phyloP scores from a whole-genome alignment of 306 rosid genomes.

The Cucurbita maxima region DNA sequence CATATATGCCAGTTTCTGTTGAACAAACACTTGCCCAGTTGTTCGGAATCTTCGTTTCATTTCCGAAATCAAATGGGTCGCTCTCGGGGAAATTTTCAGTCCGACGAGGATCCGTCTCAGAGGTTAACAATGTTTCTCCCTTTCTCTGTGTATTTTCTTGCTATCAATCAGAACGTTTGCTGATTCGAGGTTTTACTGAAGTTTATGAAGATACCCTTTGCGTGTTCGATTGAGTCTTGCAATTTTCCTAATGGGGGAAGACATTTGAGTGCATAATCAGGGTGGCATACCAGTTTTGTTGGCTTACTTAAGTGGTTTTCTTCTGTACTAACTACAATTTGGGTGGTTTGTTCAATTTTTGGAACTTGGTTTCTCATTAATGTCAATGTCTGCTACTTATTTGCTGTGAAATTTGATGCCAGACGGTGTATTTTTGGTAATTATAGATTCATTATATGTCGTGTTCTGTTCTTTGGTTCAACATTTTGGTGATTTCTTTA shows the following conservation, averaged over 20 bases:
- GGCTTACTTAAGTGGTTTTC: neutral
- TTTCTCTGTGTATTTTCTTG: neutral
- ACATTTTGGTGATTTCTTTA: neutral
- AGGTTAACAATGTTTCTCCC: conserved; percentile 29
- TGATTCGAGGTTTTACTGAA: neutral
- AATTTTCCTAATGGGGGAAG: too few relatives aligned
- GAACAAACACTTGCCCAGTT: neutral
- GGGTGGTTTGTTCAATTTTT: neutral
- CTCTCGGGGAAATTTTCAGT: conserved; percentile 80
- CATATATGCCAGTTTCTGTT: neutral
- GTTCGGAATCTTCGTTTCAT: neutral
- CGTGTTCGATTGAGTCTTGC: neutral
- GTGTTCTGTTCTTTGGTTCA: neutral
- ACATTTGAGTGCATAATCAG: neutral
- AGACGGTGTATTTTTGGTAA: neutral
- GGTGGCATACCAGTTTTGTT: neutral
- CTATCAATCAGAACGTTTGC: neutral
- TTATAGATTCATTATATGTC: neutral
- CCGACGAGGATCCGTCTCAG: conserved; percentile 80
- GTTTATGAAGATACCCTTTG: neutral
- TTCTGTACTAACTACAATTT: neutral
- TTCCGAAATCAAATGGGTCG: conserved; percentile 62
- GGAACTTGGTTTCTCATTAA: neutral
- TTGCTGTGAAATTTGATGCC: neutral
- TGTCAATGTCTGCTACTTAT: neutral